Evolutionary conservation across 768 basidiomycete species (phyloP).

Genomic region (Calocybe cyanea): DNA sequence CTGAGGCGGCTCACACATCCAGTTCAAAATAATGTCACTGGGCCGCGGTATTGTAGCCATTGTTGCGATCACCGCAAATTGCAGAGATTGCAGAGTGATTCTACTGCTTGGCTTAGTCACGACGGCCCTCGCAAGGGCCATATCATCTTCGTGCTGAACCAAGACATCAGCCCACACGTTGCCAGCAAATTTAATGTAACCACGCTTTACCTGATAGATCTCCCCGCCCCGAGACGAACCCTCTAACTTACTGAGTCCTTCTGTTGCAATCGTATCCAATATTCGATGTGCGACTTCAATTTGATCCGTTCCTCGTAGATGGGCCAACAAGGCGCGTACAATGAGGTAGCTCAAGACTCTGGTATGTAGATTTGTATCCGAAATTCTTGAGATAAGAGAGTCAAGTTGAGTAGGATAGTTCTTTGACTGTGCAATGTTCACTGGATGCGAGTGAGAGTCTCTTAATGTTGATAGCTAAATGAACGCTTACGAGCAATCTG

Average conservation of each 20-base stretch:
- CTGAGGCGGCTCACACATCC: slow-evolving; percentile 38
- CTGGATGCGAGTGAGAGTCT: slow-evolving; percentile 31
- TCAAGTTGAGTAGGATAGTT: slow-evolving; percentile 39
- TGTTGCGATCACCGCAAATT: slow-evolving; percentile 50
- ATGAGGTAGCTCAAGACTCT: slow-evolving; percentile 60
- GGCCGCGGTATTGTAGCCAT: slow-evolving; percentile 50
- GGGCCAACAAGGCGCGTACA: slow-evolving; percentile 54
- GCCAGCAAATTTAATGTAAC: neutral
- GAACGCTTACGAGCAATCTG: slow-evolving; percentile 60
- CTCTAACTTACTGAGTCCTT: slow-evolving; percentile 43
- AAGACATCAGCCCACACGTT: too few species aligned
- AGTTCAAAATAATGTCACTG: slow-evolving; percentile 38
- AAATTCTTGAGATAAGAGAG: slow-evolving; percentile 48
- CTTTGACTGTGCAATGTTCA: slow-evolving; percentile 58
- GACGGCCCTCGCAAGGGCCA: slow-evolving; percentile 42
- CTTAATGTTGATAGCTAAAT: slow-evolving; percentile 3
- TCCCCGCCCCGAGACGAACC: slow-evolving; percentile 19
- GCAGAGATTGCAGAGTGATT: slow-evolving; percentile 52
- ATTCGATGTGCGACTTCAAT: slow-evolving; percentile 48
- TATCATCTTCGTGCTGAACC: slow-evolving; percentile 25
- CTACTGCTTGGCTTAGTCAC: slow-evolving; percentile 59
- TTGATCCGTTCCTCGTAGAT: slow-evolving; percentile 55
- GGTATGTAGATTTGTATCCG: slow-evolving; percentile 45
- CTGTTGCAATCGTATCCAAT: slow-evolving; percentile 42
- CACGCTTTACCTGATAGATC: slow-evolving; percentile 27